Evolutionary conservation across 2,329 filamentous ascomycete species (phyloP).

Genomic region (Venturia pyrina): DNA sequence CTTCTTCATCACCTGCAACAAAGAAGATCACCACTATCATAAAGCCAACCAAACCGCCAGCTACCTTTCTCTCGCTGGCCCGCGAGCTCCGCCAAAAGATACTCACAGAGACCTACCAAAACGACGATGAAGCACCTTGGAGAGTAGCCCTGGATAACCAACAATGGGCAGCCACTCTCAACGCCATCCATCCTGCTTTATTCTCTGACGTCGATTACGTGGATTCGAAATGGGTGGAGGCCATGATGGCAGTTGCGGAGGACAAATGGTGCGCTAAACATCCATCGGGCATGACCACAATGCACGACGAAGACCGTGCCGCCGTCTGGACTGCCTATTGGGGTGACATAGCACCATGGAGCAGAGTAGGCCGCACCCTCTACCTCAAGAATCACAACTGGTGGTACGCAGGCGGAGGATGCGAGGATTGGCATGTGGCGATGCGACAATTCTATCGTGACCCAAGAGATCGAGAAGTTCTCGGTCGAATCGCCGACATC

Average conservation of each 20-base stretch:
- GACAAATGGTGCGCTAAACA: not conserved
- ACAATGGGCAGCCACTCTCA: too few species aligned
- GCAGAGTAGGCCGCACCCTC: not conserved
- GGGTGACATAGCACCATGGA: not conserved
- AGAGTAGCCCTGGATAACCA: not conserved
- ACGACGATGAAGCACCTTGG: not conserved
- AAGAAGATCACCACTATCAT: not conserved
- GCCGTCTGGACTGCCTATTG: not conserved
- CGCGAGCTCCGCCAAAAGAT: not conserved
- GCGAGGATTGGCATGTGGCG: not conserved
- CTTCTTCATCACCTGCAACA: too few species aligned
- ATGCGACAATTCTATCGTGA: too few species aligned
- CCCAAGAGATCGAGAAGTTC: not conserved
- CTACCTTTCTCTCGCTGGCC: not conserved
- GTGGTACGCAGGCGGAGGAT: not conserved
- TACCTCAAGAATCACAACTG: not conserved
- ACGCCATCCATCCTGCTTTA: not conserved
- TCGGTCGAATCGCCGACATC: not conserved
- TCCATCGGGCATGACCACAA: not conserved
- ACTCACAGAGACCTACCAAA: not conserved
- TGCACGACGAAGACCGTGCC: not conserved
- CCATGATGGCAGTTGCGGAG: not conserved
- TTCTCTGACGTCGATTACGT: not conserved
- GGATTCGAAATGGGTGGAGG: not conserved
- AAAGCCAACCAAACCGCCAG: not conserved